Evolutionary conservation across 805 yeast genomes (phyloP).

Genomic region (Cyberlindnera euphorbiae): DNA sequence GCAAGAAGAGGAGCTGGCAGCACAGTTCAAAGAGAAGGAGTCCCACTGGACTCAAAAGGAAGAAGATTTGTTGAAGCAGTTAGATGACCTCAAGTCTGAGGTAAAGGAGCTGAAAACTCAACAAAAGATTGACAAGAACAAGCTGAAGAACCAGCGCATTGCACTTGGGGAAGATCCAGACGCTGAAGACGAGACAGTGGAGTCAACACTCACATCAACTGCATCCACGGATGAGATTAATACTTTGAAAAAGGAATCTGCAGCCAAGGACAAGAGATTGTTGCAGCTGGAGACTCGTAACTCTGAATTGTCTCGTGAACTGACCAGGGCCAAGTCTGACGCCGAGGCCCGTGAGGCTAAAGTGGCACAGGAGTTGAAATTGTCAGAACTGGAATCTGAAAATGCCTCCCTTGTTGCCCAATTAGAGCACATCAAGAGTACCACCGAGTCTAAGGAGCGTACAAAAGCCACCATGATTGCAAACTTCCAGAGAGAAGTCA

Average conservation of each 20-base stretch:
- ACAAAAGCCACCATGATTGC: constrained; percentile 14
- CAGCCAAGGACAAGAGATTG: constrained; percentile 60
- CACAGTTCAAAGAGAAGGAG: constrained; percentile 68
- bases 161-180: constrained; percentile 35
- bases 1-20: constrained; percentile 68
- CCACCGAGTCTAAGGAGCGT: constrained; percentile 26
- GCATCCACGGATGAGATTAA: constrained; percentile 33
- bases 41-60: constrained; percentile 62
- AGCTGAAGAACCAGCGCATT: constrained; percentile 43
- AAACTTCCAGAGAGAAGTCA: constrained; percentile 31
- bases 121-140: constrained; percentile 25
- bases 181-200: constrained; percentile 12
- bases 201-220: background rate
- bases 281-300: constrained; percentile 74
- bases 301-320: constrained; percentile 62
- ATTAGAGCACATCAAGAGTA: constrained; percentile 44
- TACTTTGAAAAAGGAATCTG: constrained; percentile 69
- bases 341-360: constrained; percentile 38
- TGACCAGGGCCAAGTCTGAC: constrained; percentile 47
- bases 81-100: constrained; percentile 47
- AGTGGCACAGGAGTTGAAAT: constrained; percentile 37
- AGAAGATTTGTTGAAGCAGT: constrained; percentile 43
- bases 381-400: constrained; percentile 60
- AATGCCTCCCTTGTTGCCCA: constrained; percentile 58
- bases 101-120: constrained; percentile 63